Evolutionary conservation across 106 monocot species (phyloP).

Genomic region (Dendrobium chrysotoxum): DNA sequence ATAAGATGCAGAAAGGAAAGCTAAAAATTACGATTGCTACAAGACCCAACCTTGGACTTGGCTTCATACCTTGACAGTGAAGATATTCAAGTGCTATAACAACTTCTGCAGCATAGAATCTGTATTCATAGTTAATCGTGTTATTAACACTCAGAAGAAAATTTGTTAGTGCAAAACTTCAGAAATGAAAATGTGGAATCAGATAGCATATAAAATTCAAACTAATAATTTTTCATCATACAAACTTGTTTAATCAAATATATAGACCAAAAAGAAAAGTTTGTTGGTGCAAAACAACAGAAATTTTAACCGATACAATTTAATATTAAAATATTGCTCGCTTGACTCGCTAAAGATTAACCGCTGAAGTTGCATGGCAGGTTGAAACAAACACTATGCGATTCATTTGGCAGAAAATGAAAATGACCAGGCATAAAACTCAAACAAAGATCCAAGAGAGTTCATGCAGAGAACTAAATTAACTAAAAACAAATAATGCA

Average conservation of each 20-base stretch:
- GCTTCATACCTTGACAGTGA: constrained; percentile 87
- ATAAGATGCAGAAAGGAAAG: neutral
- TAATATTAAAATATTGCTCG: neutral
- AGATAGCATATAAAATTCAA: neutral
- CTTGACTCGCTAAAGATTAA: neutral
- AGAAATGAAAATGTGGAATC: neutral
- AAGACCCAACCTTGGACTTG: neutral
- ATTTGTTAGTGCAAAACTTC: too few relatives aligned
- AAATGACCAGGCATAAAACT: neutral
- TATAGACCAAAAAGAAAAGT: neutral
- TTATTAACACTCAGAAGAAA: constrained; percentile 2
- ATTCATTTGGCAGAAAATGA: constrained; percentile 2
- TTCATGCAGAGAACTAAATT: neutral
- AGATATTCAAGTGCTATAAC: constrained; percentile 90
- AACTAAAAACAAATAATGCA: neutral
- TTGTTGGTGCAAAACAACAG: neutral
- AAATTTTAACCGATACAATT: neutral
- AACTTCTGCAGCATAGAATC: constrained; percentile 96
- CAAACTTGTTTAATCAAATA: neutral
- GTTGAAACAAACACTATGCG: neutral
- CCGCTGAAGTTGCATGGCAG: too few relatives aligned
- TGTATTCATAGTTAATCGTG: constrained; percentile 19
- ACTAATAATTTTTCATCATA: neutral
- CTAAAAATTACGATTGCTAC: neutral
- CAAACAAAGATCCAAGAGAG: neutral